These are phyloP conservation scores for Colletotrichum sp. DNA, from an alignment of 2,329 filamentous ascomycete genomes.

Conservation along the genomic window DNA sequence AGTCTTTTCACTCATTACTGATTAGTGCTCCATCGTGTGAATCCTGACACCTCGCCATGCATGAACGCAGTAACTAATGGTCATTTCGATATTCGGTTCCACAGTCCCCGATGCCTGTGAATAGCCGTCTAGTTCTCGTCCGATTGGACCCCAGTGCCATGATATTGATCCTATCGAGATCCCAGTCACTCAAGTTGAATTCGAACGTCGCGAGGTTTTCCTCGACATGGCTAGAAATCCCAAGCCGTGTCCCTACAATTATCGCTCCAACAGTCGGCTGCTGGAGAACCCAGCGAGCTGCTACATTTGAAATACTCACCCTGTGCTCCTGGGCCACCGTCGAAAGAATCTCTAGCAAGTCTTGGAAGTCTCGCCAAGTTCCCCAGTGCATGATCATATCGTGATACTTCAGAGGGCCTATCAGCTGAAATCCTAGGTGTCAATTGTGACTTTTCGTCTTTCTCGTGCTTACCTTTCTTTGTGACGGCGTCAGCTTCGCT, in stretches of 20 bases:
- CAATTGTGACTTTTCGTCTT: neutral
- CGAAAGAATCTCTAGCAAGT: neutral
- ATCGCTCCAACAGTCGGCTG: neutral
- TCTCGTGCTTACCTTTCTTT: neutral
- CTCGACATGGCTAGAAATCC: neutral
- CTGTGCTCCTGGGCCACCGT: neutral
- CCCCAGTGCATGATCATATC: constrained; percentile 2
- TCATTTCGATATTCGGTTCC: neutral
- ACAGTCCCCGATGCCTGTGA: neutral
- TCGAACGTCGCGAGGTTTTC: neutral
- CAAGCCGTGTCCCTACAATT: neutral
- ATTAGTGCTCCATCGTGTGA: neutral
- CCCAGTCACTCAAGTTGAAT: neutral
- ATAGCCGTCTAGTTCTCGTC: neutral
- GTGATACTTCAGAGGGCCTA: neutral
- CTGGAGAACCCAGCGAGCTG: neutral
- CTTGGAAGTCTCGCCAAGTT: neutral
- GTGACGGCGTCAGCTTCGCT: neutral
- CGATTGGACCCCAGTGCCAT: neutral
- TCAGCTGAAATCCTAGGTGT: neutral
- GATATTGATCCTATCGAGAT: neutral
- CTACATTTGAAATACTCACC: neutral
- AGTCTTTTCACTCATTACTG: neutral
- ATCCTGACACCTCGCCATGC: neutral
- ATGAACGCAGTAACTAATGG: neutral